Evolutionary conservation across 78 protist genomes (phyloP).

Genomic region (Protostelium mycophagum): DNA sequence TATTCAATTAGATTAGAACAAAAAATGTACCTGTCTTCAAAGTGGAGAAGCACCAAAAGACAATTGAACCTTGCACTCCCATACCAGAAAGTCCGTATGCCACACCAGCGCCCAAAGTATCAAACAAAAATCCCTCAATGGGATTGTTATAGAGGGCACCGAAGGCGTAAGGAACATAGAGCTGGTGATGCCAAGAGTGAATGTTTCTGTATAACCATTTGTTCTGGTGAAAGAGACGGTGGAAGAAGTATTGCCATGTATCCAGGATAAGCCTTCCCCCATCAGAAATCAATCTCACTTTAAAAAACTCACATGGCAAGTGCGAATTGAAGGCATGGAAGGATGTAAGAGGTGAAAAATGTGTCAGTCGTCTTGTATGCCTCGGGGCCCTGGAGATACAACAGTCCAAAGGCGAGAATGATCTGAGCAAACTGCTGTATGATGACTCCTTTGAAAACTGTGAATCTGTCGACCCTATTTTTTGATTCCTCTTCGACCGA

Average conservation of each 20-base stretch:
- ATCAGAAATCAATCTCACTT: background rate
- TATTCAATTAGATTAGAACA: background rate
- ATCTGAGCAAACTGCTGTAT: background rate
- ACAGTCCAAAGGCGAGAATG: background rate
- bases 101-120: slow-evolving; percentile 30
- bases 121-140: slow-evolving; percentile 37
- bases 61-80: slow-evolving; percentile 7
- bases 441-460: background rate
- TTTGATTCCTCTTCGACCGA: background rate
- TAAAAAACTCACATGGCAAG: background rate
- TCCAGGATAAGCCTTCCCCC: slow-evolving; percentile 11
- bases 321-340: background rate
- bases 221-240: slow-evolving; percentile 36
- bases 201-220: slow-evolving; percentile 23
- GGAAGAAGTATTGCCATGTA: slow-evolving; percentile 48
- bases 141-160: slow-evolving; percentile 57
- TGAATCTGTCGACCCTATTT: background rate
- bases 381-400: background rate
- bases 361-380: background rate
- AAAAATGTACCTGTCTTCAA: slow-evolving; percentile 12
- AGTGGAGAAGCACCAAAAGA: slow-evolving; percentile 22
- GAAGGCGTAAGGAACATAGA: slow-evolving; percentile 34
- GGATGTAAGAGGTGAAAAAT: background rate
- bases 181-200: slow-evolving; percentile 48
- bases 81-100: slow-evolving; percentile 19